phyloP scores from a whole-genome alignment of 1,284 basidiomycete genomes.

The Lentinula novae-zelandiae region DNA sequence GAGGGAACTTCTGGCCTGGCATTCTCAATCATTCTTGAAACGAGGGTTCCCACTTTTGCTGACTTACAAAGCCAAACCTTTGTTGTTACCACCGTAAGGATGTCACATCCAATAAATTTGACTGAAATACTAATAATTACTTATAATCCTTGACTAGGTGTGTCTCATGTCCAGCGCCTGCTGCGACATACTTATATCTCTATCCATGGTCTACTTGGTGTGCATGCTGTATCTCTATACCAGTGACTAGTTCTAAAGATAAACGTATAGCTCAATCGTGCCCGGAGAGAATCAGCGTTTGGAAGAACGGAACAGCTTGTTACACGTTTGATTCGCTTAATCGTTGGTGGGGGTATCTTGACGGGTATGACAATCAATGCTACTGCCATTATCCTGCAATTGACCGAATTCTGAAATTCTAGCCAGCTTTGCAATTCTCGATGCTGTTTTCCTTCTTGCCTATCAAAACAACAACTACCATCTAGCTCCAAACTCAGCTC shows the following conservation, averaged over 20 bases:
- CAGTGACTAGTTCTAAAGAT: neutral
- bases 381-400: neutral
- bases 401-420: neutral
- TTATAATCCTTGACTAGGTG: neutral
- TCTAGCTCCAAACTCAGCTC: neutral
- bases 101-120: neutral
- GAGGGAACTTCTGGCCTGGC: constrained; percentile 2
- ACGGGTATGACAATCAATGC: neutral
- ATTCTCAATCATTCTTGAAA: constrained; percentile 2
- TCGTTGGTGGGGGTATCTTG: neutral
- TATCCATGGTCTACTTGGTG: constrained; percentile 8
- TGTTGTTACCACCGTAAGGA: constrained; percentile 7
- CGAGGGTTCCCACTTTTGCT: constrained; percentile 6
- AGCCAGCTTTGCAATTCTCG: constrained; percentile 4
- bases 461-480: constrained; percentile 1
- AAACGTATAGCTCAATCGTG: neutral
- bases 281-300: neutral
- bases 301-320: neutral
- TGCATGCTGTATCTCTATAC: neutral
- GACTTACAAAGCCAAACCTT: constrained; percentile 8
- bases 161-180: constrained; percentile 7
- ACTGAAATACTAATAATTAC: neutral
- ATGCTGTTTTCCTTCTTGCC: neutral
- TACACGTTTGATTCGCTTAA: neutral
- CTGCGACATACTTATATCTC: constrained; percentile 9